Evolutionary conservation across 2,329 filamentous ascomycete genomes (phyloP).

Genomic region (Microdochium nivale): DNA sequence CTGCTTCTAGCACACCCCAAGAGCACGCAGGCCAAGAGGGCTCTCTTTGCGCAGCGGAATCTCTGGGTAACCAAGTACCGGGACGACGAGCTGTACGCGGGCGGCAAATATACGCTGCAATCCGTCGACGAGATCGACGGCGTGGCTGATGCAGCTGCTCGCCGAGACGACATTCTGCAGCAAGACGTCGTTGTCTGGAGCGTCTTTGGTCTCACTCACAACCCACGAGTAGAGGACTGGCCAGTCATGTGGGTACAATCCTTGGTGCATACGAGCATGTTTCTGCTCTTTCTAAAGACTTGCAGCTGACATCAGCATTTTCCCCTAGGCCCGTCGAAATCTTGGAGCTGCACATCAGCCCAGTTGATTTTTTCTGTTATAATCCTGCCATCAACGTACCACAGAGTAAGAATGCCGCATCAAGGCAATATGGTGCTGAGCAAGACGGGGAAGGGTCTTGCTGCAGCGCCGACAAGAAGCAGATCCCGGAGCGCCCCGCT

Average conservation of each 20-base stretch:
- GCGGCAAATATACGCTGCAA: conserved; percentile 18
- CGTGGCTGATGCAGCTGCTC: conserved; percentile 12
- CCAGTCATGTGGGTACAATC: conserved; percentile 52
- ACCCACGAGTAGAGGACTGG: conserved; percentile 48
- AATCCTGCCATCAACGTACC: conserved; percentile 39
- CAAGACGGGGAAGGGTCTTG: background rate
- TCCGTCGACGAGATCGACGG: conserved; percentile 20
- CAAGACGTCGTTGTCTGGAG: conserved; percentile 38
- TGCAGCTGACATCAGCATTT: no score
- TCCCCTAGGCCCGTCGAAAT: conserved; percentile 50
- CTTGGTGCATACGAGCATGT: no score
- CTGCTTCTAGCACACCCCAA: conserved; percentile 19
- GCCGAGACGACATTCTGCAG: conserved; percentile 39
- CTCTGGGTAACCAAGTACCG: conserved; percentile 18
- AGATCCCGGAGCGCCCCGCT: background rate
- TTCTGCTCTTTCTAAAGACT: no score
- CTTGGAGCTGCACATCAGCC: conserved; percentile 33
- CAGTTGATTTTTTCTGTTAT: conserved; percentile 37
- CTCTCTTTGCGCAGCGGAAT: conserved; percentile 17
- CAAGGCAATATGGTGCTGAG: conserved; percentile 1
- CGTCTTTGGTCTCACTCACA: conserved; percentile 43
- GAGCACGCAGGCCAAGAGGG: conserved; percentile 14
- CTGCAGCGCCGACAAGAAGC: background rate
- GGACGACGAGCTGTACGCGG: conserved; percentile 20
- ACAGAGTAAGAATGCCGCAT: conserved; percentile 19